A percentile compares a stretch with the other conserved stretches of the same genome.
These are phyloP conservation scores for Didymella sp. DNA, from an alignment of 2,329 filamentous ascomycete species.

Conservation along the genomic window DNA sequence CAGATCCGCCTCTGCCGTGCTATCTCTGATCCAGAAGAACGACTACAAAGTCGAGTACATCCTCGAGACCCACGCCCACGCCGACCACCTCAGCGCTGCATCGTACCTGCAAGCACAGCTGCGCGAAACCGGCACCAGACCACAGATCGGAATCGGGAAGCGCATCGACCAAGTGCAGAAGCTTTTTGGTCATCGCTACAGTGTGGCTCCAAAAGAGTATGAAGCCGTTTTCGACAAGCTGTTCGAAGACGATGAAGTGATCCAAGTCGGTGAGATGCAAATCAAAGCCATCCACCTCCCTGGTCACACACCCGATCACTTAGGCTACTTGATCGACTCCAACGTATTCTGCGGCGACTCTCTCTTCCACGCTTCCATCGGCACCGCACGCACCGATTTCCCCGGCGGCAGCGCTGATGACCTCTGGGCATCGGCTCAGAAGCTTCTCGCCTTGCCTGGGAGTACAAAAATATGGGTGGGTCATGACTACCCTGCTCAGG, in stretches of 20 bases:
- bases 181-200: slow-evolving; percentile 59
- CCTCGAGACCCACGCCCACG: slow-evolving; percentile 69
- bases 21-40: slow-evolving; percentile 54
- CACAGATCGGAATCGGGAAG: slow-evolving; percentile 61
- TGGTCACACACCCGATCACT: slow-evolving; percentile 67
- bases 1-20: slow-evolving; percentile 59
- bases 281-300: slow-evolving; percentile 62
- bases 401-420: slow-evolving; percentile 42
- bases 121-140: slow-evolving; percentile 44
- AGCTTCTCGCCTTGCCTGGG: slow-evolving; percentile 37
- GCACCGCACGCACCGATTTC: slow-evolving; percentile 47
- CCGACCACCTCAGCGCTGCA: slow-evolving; percentile 67
- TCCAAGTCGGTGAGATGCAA: slow-evolving; percentile 58
- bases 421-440: slow-evolving; percentile 40
- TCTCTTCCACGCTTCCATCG: slow-evolving; percentile 46
- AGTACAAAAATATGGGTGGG: slow-evolving; percentile 45
- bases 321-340: slow-evolving; percentile 63
- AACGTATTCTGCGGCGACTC: slow-evolving; percentile 50
- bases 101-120: slow-evolving; percentile 61
- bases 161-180: slow-evolving; percentile 61
- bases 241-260: slow-evolving; percentile 62
- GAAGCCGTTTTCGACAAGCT: slow-evolving; percentile 60
- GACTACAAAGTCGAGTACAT: slow-evolving; percentile 61
- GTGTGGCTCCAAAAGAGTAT: slow-evolving; percentile 54
- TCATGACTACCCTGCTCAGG: slow-evolving; percentile 45